phyloP scores from a whole-genome alignment of 257 asterid species.

The Schizonepeta tenuifolia region DNA sequence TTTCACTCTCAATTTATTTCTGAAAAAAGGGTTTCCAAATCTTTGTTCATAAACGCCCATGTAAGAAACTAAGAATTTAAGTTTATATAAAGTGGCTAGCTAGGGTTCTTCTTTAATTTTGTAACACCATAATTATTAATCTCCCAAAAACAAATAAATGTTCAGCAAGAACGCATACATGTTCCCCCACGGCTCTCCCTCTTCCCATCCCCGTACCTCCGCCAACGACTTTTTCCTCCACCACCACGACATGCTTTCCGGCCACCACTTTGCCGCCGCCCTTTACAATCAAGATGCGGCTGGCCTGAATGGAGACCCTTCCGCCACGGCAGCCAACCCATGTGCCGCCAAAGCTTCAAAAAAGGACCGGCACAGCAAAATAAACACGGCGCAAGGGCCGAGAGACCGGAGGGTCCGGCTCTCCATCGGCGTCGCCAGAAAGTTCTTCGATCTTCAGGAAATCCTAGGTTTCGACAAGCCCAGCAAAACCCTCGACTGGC shows the following conservation, averaged over 20 bases:
- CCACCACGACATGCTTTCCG: conserved; percentile 41
- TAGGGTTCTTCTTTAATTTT: neutral
- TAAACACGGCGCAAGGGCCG: conserved; percentile 72
- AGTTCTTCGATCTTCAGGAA: conserved; percentile 87
- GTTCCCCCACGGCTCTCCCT: conserved; percentile 27
- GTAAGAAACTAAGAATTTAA: no score
- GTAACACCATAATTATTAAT: no score
- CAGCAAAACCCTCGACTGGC: conserved; percentile 91
- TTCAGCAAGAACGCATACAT: conserved; percentile 45
- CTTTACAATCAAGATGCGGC: conserved; percentile 25
- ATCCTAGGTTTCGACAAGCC: conserved; percentile 78
- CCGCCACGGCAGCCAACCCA: neutral
- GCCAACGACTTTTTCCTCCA: conserved; percentile 41
- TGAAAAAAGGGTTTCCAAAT: conserved; percentile 22
- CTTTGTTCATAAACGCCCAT: neutral
- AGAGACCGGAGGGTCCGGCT: conserved; percentile 80
- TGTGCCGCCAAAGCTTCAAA: conserved; percentile 12
- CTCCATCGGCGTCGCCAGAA: conserved; percentile 70
- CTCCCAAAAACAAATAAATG: no score
- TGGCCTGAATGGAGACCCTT: conserved; percentile 24
- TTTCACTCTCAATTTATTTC: neutral
- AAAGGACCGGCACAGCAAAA: conserved; percentile 78
- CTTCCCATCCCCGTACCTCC: conserved; percentile 33
- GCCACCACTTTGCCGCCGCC: conserved; percentile 36
- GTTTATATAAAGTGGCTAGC: no score